phyloP scores from a whole-genome alignment of 495 filamentous ascomycete genomes.

The Annulohypoxylon moriforme region DNA sequence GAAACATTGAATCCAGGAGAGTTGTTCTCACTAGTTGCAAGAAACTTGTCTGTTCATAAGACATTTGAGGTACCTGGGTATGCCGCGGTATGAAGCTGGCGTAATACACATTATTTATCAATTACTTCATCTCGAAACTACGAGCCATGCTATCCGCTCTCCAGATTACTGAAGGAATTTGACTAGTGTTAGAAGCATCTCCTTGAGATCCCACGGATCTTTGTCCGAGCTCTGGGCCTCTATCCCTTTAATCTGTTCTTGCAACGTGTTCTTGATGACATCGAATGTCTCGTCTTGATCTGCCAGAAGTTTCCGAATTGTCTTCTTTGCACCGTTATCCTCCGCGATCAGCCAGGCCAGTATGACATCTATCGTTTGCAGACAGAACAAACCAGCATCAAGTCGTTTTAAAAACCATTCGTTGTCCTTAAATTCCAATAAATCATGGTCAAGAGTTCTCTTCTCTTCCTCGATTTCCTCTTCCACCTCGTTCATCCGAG shows the following conservation, averaged over 20 bases:
- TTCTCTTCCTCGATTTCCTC: constrained; percentile 73
- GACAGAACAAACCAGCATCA: constrained; percentile 85
- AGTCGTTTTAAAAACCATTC: constrained; percentile 87
- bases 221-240: constrained; percentile 65
- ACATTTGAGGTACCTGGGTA: constrained; percentile 1
- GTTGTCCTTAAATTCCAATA: constrained; percentile 51
- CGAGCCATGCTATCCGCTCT: not conserved
- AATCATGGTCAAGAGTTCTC: not conserved
- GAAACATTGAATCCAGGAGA: constrained; percentile 4
- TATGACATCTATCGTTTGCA: constrained; percentile 89
- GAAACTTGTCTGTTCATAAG: constrained; percentile 36
- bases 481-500: constrained; percentile 73
- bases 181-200: constrained; percentile 77
- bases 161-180: constrained; percentile 62
- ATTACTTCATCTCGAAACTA: constrained; percentile 33
- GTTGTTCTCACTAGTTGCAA: constrained; percentile 7
- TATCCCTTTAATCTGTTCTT: constrained; percentile 74
- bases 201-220: constrained; percentile 61
- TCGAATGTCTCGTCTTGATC: constrained; percentile 74
- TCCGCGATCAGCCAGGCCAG: constrained; percentile 94
- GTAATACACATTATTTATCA: constrained; percentile 36
- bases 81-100: constrained; percentile 24
- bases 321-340: constrained; percentile 79
- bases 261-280: constrained; percentile 72
- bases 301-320: constrained; percentile 70